Conservation (phyloP, 1,284 basidiomycete species). For the Somion occarium region DNA sequence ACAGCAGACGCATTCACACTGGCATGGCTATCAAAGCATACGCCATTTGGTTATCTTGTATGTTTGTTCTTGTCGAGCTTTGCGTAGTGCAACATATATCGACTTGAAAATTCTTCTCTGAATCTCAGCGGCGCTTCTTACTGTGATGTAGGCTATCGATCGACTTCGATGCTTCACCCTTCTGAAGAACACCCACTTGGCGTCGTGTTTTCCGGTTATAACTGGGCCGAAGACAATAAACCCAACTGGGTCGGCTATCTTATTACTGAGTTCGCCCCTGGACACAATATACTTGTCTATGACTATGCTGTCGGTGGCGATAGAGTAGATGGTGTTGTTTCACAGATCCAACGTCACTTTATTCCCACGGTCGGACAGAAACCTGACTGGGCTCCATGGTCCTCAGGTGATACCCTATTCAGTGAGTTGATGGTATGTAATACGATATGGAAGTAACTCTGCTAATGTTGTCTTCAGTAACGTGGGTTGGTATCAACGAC, state of each 20-base stretch:
- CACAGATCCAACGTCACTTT: conserved; percentile 36
- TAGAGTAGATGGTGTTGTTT: conserved; percentile 32
- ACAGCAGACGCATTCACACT: too few species aligned
- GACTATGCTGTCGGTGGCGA: conserved; percentile 49
- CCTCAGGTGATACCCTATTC: conserved; percentile 39
- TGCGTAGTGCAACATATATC: conserved; percentile 1
- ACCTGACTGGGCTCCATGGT: conserved; percentile 39
- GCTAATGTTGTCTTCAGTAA: conserved; percentile 36
- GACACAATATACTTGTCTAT: conserved; percentile 37
- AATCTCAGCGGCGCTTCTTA: conserved; percentile 47
- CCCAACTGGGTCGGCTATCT: conserved; percentile 56
- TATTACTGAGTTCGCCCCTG: conserved; percentile 37
- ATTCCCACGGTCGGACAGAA: conserved; percentile 31
- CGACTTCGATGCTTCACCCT: conserved; percentile 21
- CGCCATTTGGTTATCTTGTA: conserved; percentile 42
- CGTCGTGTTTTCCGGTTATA: conserved; percentile 37
- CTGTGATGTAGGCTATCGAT: conserved; percentile 35
- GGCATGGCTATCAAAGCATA: conserved; percentile 35
- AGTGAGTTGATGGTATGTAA: conserved; percentile 28
- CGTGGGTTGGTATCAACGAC: conserved; percentile 66
- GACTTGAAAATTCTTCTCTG: conserved; percentile 2
- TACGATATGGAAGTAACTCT: background rate
- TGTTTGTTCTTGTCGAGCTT: conserved; percentile 6
- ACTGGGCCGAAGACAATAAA: conserved; percentile 37
- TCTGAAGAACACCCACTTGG: conserved; percentile 41